Evolutionary conservation across 2,329 filamentous ascomycete genomes (phyloP).

Genomic region (Zymoseptoria brevis): DNA sequence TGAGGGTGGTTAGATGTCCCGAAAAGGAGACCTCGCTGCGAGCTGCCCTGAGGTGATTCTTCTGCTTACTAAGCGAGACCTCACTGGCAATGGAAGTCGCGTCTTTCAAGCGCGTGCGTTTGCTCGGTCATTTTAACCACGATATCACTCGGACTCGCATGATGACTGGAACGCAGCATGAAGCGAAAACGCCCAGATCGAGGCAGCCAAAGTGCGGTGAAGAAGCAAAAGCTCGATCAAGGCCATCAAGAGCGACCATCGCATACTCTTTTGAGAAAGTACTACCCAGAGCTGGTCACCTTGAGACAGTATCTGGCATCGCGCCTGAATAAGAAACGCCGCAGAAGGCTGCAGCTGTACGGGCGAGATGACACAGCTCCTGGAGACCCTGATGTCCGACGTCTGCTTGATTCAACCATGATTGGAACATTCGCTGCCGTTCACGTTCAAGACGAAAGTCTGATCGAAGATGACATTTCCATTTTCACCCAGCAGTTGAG

Average conservation of each 20-base stretch:
- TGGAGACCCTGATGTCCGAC: constrained; percentile 35
- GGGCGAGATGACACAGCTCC: constrained; percentile 9
- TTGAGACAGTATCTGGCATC: constrained; percentile 24
- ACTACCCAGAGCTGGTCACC: constrained; percentile 23
- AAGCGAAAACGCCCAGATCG: constrained; percentile 15
- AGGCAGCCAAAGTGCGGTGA: constrained; percentile 6
- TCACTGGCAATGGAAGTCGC: neutral
- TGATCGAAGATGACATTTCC: constrained; percentile 33
- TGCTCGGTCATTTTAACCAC: neutral
- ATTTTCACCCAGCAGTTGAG: constrained; percentile 39
- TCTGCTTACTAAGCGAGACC: neutral
- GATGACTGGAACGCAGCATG: constrained; percentile 5
- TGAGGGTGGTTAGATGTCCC: neutral
- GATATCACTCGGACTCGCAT: neutral
- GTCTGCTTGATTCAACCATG: constrained; percentile 61
- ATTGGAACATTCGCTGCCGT: constrained; percentile 48
- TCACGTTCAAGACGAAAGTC: constrained; percentile 11
- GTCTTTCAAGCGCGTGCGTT: neutral
- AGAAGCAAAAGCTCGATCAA: constrained; percentile 8
- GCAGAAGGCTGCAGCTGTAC: constrained; percentile 19
- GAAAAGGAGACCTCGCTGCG: neutral
- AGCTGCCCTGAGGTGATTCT: neutral
- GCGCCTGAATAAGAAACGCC: constrained; percentile 17
- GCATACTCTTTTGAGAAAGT: constrained; percentile 18
- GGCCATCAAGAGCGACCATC: constrained; percentile 3